Percentiles rank a stretch among this genome's conserved stretches.
Conservation (phyloP, 2,329 filamentous ascomycete species). For the Akanthomyces lecanii region DNA sequence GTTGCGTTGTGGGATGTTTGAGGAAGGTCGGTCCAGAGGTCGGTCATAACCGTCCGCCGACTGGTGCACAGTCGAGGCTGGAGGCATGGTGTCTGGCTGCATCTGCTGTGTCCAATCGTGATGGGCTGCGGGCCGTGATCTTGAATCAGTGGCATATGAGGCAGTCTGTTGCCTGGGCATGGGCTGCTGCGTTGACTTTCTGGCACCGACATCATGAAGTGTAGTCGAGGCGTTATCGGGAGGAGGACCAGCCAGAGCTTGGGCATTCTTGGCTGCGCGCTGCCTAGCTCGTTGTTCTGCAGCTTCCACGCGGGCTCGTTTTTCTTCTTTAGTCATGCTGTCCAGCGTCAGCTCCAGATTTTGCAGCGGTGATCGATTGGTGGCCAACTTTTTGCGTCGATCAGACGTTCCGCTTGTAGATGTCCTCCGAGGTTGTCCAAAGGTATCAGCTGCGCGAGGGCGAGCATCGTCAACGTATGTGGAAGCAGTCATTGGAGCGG, state of each 20-base stretch:
- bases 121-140: not conserved
- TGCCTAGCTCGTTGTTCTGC: slow-evolving; percentile 72
- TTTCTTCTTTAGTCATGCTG: slow-evolving; percentile 94
- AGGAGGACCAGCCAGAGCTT: slow-evolving; percentile 1
- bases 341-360: slow-evolving; percentile 86
- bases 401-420: slow-evolving; percentile 37
- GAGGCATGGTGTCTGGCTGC: not conserved
- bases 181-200: not conserved
- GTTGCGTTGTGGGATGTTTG: slow-evolving; percentile 47
- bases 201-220: not conserved
- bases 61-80: not conserved
- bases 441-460: slow-evolving; percentile 17
- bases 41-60: not conserved
- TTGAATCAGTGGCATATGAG: not conserved
- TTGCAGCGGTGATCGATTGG: slow-evolving; percentile 85
- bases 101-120: slow-evolving; percentile 5
- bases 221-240: not conserved
- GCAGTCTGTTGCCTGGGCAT: not conserved
- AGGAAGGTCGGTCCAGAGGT: slow-evolving; percentile 20
- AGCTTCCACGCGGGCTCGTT: slow-evolving; percentile 77
- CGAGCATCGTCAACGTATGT: not conserved
- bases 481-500: slow-evolving; percentile 4
- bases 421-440: slow-evolving; percentile 33
- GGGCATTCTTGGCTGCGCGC: slow-evolving; percentile 41
- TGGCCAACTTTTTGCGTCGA: slow-evolving; percentile 60